phyloP scores from a whole-genome alignment of 1,284 basidiomycete genomes.

The Sporisorium sorghi region DNA sequence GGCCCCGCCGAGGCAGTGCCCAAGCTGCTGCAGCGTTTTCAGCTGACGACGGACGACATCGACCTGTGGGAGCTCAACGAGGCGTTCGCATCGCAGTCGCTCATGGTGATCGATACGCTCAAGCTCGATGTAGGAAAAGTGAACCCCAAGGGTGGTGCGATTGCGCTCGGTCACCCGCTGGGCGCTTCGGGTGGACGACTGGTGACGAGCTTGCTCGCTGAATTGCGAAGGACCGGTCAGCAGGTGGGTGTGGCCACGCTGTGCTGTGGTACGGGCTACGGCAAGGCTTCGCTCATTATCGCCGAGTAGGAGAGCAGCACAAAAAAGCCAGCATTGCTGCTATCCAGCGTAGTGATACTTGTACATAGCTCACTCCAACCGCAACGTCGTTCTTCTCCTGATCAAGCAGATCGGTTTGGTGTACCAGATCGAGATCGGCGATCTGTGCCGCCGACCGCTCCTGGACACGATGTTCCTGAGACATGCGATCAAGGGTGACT shows the following conservation, averaged over 20 bases:
- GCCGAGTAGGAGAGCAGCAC: constrained; percentile 48
- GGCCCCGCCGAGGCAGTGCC: constrained; percentile 64
- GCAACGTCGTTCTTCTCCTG: not conserved
- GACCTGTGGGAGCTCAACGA: constrained; percentile 69
- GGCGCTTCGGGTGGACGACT: constrained; percentile 64
- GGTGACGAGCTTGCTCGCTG: constrained; percentile 62
- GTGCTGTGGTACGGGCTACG: constrained; percentile 67
- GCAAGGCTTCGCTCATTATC: constrained; percentile 60
- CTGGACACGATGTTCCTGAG: too few relatives aligned
- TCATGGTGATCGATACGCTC: constrained; percentile 64
- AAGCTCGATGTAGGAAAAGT: constrained; percentile 55
- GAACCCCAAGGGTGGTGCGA: constrained; percentile 68
- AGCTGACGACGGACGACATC: constrained; percentile 56
- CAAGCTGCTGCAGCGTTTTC: constrained; percentile 60
- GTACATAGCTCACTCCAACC: not conserved
- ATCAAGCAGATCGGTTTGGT: too few relatives aligned
- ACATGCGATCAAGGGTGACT: too few relatives aligned
- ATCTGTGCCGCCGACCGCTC: not conserved
- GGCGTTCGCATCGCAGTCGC: constrained; percentile 66
- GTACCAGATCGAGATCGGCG: constrained; percentile 2
- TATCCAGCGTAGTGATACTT: not conserved
- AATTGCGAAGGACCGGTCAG: constrained; percentile 61
- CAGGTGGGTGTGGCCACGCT: constrained; percentile 63
- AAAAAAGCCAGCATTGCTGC: not conserved
- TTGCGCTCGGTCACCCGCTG: constrained; percentile 66